Base-by-base conservation (phyloP, 23 red algal genomes). In the Chondrus crispus region DNA sequence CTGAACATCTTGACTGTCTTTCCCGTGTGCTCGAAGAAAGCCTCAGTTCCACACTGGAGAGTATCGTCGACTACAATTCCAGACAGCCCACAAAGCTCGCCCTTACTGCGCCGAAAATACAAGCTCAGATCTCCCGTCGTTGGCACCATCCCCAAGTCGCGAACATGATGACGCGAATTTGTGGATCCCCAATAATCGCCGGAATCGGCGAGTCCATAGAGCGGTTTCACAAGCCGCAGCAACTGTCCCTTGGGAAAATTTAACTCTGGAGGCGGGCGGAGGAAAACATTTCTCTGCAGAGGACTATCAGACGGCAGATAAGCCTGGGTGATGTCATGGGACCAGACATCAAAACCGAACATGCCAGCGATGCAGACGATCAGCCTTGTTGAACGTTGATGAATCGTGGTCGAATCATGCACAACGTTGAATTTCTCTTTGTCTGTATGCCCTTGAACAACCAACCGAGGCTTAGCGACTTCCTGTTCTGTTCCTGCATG, bases 401-500 rank as follows among this genome's bases (percentile, higher is more conserved):
- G 48, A 24, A 32, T 90, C 20, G 72, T 45, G n/a, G 41, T 32
- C 2, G 64, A 13, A 28, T 90, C 70, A 90, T 62, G 3, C 78
- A 16, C 11, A 88, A 4, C 11, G 35, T 48, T 80, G 64, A 76
- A 6, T 54, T 7, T 39, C 33, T 3, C 62, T 49, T 13, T 4
- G 46, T 88, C 84, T 20, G 11, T 46, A 32, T 73, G 42, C 28
- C 63, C 84, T 88, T 88, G 84, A 41, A n/a, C 68, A 30, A 88
- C 68, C 29, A 88, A 46, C 53, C 84, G 42, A 9, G 84, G 32
- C 22, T 76, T 88, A 3, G 14, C 8, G 8, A 42, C 33, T 45
- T 88, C 51, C 7, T 71, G 39, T 2, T 20, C 46, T 2, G 84
- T 88, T 46, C 12, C 62, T 20, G 16, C 14, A 47, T 74, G 29